Evolutionary conservation across 2,329 filamentous ascomycete genomes (phyloP).

Genomic region (Pyrenochaeta sp.): DNA sequence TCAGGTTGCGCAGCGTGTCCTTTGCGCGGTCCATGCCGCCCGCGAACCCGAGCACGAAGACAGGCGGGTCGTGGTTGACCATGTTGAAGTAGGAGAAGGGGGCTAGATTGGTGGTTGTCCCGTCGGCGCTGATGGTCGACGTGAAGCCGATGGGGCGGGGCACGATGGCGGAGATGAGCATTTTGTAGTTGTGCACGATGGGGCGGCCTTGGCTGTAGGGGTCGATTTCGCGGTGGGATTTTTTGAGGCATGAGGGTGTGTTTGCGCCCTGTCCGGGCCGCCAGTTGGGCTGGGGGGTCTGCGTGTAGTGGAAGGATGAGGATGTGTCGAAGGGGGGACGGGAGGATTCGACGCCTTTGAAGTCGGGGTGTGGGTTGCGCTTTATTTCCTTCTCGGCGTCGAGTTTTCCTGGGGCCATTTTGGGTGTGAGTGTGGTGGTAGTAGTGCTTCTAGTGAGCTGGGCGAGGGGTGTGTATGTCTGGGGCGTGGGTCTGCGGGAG

Average conservation of each 20-base stretch:
- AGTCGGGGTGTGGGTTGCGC: slow-evolving; percentile 76
- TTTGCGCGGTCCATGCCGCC: slow-evolving; percentile 70
- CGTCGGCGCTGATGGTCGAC: slow-evolving; percentile 67
- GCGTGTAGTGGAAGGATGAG: slow-evolving; percentile 62
- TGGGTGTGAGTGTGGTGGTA: background rate
- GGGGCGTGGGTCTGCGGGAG: background rate
- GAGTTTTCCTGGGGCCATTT: slow-evolving; percentile 42
- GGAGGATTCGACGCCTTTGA: slow-evolving; percentile 73
- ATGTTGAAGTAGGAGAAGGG: slow-evolving; percentile 89
- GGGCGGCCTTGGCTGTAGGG: slow-evolving; percentile 76
- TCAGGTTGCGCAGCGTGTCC: slow-evolving; percentile 78
- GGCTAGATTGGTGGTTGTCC: slow-evolving; percentile 74
- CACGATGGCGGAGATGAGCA: slow-evolving; percentile 82
- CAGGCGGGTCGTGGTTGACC: slow-evolving; percentile 83
- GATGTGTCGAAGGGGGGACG: slow-evolving; percentile 66
- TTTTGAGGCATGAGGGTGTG: slow-evolving; percentile 57
- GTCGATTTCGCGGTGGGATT: slow-evolving; percentile 78
- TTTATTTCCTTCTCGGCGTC: slow-evolving; percentile 58
- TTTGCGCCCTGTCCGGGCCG: slow-evolving; percentile 71
- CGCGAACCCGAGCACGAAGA: slow-evolving; percentile 73
- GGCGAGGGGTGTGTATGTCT: slow-evolving; percentile 1
- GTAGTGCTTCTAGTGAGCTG: too few relatives aligned
- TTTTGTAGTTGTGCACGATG: slow-evolving; percentile 82
- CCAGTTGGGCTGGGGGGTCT: slow-evolving; percentile 73
- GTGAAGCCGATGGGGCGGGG: slow-evolving; percentile 80